phyloP scores from a whole-genome alignment of 73 alveolate genomes.

The Durusdinium trenchii region DNA sequence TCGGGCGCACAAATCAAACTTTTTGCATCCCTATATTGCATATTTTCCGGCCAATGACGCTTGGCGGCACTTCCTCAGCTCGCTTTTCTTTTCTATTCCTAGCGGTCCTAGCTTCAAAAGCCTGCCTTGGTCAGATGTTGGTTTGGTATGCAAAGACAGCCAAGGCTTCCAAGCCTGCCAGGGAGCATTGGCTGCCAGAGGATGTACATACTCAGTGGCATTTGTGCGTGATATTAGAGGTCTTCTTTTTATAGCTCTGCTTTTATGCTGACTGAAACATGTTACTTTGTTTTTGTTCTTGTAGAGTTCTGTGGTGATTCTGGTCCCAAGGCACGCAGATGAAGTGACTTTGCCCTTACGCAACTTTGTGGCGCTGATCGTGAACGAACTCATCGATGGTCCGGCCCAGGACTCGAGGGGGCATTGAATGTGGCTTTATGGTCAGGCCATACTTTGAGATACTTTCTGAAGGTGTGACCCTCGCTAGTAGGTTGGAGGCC shows the following conservation, averaged over 20 bases:
- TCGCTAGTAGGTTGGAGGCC: no score
- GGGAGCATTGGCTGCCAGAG: slow-evolving; percentile 30
- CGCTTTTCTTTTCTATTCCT: neutral
- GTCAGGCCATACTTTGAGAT: no score
- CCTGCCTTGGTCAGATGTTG: neutral
- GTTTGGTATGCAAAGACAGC: no score
- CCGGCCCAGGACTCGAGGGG: neutral
- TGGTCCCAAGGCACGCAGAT: neutral
- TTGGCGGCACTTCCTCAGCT: neutral
- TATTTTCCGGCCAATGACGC: slow-evolving; percentile 3
- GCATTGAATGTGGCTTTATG: neutral
- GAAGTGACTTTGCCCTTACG: slow-evolving; percentile 18
- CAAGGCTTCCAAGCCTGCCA: neutral
- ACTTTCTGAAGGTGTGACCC: no score
- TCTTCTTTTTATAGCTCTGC: neutral
- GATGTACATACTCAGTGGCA: slow-evolving; percentile 17
- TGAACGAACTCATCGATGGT: neutral
- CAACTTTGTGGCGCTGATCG: slow-evolving; percentile 12
- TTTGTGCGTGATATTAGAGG: neutral
- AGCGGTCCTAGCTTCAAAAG: neutral
- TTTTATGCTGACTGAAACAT: no score
- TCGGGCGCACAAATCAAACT: slow-evolving; percentile 32
- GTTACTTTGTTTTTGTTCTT: no score
- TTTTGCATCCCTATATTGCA: slow-evolving; percentile 36
- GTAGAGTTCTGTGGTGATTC: no score